Conservation (phyloP, 768 basidiomycete genomes). For the Pisolithus orientalis region DNA sequence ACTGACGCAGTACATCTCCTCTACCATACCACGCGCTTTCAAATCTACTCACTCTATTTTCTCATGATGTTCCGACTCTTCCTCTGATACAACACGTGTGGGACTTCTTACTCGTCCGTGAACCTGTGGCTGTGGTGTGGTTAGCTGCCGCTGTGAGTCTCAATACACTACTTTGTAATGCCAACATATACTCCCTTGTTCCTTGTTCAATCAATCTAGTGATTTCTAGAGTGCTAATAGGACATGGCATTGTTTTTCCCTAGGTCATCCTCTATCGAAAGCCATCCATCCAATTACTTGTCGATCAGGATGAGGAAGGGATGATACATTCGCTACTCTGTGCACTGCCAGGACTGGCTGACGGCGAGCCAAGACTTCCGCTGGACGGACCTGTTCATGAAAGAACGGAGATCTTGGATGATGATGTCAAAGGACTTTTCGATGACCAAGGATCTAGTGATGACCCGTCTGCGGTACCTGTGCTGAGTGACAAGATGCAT, state of each 20-base stretch:
- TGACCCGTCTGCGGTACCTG: neutral
- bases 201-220: too few species aligned
- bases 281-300: conserved; percentile 53
- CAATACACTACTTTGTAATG: neutral
- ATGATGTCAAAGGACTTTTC: neutral
- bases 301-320: conserved; percentile 69
- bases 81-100: conserved; percentile 87
- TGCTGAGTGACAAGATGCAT: neutral
- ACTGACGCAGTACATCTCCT: conserved; percentile 50
- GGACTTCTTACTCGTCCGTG: conserved; percentile 80
- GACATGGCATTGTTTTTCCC: neutral
- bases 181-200: too few species aligned
- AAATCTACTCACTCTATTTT: conserved; percentile 85
- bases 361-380: conserved; percentile 5
- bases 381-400: neutral
- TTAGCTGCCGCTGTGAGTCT: conserved; percentile 70
- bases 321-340: conserved; percentile 76
- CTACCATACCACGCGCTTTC: conserved; percentile 88
- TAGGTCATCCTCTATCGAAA: conserved; percentile 75
- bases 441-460: neutral
- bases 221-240: too few species aligned
- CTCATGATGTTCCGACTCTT: conserved; percentile 89
- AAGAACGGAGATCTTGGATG: neutral
- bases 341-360: conserved; percentile 48
- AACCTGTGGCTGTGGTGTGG: conserved; percentile 78